Conservation (phyloP, 805 yeast genomes). For the Candida suzukii region DNA sequence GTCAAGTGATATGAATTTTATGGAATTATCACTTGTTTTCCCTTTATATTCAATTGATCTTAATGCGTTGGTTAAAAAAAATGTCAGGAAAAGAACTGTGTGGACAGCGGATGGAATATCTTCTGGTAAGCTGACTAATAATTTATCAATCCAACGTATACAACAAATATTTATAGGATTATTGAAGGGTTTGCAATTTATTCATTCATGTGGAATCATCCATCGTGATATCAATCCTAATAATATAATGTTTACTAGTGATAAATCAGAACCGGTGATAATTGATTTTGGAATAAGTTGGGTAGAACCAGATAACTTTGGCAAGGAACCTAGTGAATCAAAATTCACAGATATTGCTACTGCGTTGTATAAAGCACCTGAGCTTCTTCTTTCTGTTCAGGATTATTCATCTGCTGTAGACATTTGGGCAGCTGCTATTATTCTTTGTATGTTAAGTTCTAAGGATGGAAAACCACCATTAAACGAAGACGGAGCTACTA, state of each 20-base stretch:
- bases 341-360: conserved; percentile 58
- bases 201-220: conserved; percentile 58
- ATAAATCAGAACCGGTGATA: conserved; percentile 25
- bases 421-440: conserved; percentile 66
- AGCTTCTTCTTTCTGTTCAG: conserved; percentile 52
- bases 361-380: conserved; percentile 68
- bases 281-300: conserved; percentile 36
- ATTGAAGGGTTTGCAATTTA: conserved; percentile 45
- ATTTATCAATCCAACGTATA: conserved; percentile 8
- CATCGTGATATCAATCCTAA: conserved; percentile 82
- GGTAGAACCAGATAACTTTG: conserved; percentile 50
- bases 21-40: conserved; percentile 34
- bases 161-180: conserved; percentile 28
- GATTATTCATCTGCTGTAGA: conserved; percentile 53
- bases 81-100: conserved; percentile 24
- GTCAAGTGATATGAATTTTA: conserved; percentile 10
- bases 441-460: conserved; percentile 47
- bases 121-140: conserved; percentile 7
- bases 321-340: conserved; percentile 42
- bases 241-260: conserved; percentile 33
- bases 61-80: conserved; percentile 22
- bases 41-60: conserved; percentile 33
- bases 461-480: conserved; percentile 30
- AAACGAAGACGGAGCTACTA: conserved; percentile 30
- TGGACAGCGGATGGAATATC: conserved; percentile 10